Evolutionary conservation across 805 yeast genomes (phyloP), one percentile per base, ranked within the genome.

Genomic region (Pichia scutulata): DNA sequence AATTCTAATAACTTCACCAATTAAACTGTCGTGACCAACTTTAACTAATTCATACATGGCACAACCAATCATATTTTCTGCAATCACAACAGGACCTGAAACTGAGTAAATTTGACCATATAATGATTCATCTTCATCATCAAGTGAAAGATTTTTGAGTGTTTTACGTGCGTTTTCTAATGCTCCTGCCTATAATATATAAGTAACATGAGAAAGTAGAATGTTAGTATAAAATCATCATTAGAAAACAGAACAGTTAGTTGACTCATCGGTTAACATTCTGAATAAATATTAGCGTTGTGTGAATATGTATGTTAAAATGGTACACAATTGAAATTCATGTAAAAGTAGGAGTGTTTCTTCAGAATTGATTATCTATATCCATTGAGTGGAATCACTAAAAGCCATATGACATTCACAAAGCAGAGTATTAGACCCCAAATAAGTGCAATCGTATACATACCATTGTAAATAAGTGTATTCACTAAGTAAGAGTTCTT

Each of bases 31-130:
- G 70, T 93, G 98, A 60, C 99, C 98, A 57, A 93, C 99, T 70
- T 84, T 89, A 64, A 92, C 99, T 71, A 93, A 78, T 70, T 93
- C 99, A 78, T 93, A 92, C 99, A 93, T 93, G 62, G 98, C 97
- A 81, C 97, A 89, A 56, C 99, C 99, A 72, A 90, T 87, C 98
- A 93, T 89, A 75, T 93, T 86, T 72, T 93, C 98, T 25, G 99
- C 99, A 45, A 93, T 84, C 48, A 93, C 86, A 61, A 93, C 99
- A 25, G 99, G 98, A 64, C 99, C 99, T 21, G 98, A 90, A 46
- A 93, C 97, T 30, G 97, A 89, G 73, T 82, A 90, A 62, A 93
- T 86, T 59, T 78, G 82, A 51, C 96, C 99, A 69, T 87, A 88
- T 57, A 82, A 83, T 49, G 85, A 77, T 70, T 92, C 97, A 30